These are phyloP conservation scores for Cerioporus squamosus DNA, from an alignment of 1,284 basidiomycete species.

Conservation along the genomic window DNA sequence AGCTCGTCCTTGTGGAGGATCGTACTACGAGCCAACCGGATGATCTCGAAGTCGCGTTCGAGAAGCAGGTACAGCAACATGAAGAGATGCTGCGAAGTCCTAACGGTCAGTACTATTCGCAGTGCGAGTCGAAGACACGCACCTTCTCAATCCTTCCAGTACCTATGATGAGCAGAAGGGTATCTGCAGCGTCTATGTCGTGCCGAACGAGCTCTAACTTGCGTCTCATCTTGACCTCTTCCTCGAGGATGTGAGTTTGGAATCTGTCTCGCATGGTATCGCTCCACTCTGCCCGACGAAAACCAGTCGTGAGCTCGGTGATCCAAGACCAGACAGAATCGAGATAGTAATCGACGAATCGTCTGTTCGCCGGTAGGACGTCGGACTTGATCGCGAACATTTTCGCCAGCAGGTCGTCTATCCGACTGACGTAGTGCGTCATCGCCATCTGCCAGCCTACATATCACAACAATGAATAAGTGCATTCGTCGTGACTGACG, in stretches of 20 bases:
- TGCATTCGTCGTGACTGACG: not conserved
- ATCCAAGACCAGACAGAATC: slow-evolving; percentile 24
- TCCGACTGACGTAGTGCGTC: slow-evolving; percentile 21
- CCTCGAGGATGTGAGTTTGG: slow-evolving; percentile 16
- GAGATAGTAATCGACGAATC: slow-evolving; percentile 29
- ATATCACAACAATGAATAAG: not conserved
- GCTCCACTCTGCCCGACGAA: slow-evolving; percentile 12
- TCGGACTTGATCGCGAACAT: slow-evolving; percentile 25
- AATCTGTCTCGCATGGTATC: slow-evolving; percentile 25
- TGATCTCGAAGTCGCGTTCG: slow-evolving; percentile 28
- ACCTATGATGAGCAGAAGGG: slow-evolving; percentile 26
- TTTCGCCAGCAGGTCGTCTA: slow-evolving; percentile 23
- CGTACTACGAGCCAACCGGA: slow-evolving; percentile 22
- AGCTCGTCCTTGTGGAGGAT: slow-evolving; percentile 30
- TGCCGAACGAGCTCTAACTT: slow-evolving; percentile 25
- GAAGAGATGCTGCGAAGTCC: slow-evolving; percentile 24
- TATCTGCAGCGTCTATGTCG: slow-evolving; percentile 29
- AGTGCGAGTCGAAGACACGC: not conserved
- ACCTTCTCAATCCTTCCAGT: slow-evolving; percentile 32
- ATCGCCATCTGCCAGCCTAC: slow-evolving; percentile 30
- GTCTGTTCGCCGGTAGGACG: slow-evolving; percentile 26
- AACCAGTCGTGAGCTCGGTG: slow-evolving; percentile 21
- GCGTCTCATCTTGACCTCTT: slow-evolving; percentile 24
- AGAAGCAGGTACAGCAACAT: slow-evolving; percentile 31
- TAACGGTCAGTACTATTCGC: not conserved